phyloP scores from a whole-genome alignment of 2,329 filamentous ascomycete species.

The Verticillium tricorpus region DNA sequence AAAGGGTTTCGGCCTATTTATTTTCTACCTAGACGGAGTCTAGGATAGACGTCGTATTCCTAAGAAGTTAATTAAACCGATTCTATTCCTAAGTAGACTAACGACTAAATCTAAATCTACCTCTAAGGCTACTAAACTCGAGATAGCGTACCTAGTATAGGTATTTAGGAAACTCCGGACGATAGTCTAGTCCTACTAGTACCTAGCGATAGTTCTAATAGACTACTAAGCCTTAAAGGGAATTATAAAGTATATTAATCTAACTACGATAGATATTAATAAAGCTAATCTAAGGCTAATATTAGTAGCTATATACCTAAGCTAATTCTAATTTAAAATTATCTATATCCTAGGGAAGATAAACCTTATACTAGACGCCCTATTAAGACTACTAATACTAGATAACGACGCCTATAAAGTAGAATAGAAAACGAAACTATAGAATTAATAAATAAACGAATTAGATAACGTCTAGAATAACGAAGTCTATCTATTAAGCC shows the following conservation, averaged over 20 bases:
- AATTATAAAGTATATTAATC: not conserved
- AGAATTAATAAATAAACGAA: not conserved
- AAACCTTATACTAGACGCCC: not conserved
- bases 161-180: not conserved
- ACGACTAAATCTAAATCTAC: not conserved
- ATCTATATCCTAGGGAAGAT: too few relatives aligned
- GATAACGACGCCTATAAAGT: not conserved
- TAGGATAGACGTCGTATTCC: not conserved
- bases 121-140: not conserved
- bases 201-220: not conserved
- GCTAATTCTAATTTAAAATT: too few relatives aligned
- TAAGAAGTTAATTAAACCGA: not conserved
- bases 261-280: slow-evolving; percentile 7
- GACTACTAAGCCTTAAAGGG: slow-evolving; percentile 2
- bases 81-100: not conserved
- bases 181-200: not conserved
- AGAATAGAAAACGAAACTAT: not conserved
- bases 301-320: not conserved
- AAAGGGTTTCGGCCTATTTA: not conserved
- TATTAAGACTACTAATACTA: slow-evolving; percentile 10
- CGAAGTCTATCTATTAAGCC: too few relatives aligned
- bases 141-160: not conserved
- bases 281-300: slow-evolving; percentile 7
- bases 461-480: not conserved
- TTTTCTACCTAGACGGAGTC: not conserved